Conservation (phyloP, 768 basidiomycete genomes). For the Tulasnella calospora region DNA sequence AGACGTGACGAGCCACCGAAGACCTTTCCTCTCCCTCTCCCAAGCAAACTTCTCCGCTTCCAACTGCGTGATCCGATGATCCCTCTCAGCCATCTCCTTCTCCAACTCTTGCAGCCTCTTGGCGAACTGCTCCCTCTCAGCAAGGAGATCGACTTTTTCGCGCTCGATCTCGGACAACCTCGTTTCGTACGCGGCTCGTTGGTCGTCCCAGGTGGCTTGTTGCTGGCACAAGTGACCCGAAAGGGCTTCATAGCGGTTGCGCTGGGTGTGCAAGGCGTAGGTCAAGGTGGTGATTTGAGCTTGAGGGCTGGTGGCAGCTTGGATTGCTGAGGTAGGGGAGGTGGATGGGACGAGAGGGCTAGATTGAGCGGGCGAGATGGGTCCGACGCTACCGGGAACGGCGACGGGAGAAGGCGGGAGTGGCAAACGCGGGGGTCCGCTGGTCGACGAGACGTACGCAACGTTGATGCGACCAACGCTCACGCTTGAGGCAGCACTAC, state of each 20-base stretch:
- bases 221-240: constrained; percentile 6
- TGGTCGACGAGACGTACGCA: not conserved
- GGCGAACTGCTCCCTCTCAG: constrained; percentile 18
- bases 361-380: not conserved
- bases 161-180: constrained; percentile 17
- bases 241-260: constrained; percentile 18
- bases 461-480: not conserved
- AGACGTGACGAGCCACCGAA: constrained; percentile 16
- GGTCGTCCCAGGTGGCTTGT: constrained; percentile 5
- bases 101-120: constrained; percentile 12
- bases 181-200: constrained; percentile 13
- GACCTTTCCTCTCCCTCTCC: constrained; percentile 26
- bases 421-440: constrained; percentile 13
- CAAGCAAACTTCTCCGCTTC: constrained; percentile 20
- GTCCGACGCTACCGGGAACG: not conserved
- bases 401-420: constrained; percentile 14
- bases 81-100: constrained; percentile 21
- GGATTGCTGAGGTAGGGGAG: not conserved
- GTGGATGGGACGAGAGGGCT: constrained; percentile 7
- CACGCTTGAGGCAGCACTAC: not conserved
- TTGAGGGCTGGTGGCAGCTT: constrained; percentile 8
- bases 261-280: constrained; percentile 23
- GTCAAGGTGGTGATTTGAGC: constrained; percentile 22
- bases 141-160: not conserved
- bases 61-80: constrained; percentile 13